These are phyloP conservation scores for Trichoderma pleuroti DNA, from an alignment of 2,329 filamentous ascomycete species.

Conservation along the genomic window DNA sequence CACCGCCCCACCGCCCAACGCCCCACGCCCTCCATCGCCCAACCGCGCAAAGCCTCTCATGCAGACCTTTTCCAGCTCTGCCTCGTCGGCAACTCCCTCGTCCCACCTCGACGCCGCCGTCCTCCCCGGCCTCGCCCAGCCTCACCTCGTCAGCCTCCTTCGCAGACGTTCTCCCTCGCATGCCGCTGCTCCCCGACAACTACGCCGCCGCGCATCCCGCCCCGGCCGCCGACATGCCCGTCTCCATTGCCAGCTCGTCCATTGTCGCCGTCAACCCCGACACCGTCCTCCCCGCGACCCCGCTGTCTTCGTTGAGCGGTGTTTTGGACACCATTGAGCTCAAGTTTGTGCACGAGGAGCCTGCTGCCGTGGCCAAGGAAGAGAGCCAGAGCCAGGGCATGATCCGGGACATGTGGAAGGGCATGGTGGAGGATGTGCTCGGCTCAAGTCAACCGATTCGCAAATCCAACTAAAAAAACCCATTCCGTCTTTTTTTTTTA, in stretches of 20 bases:
- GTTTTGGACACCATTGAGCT: constrained; percentile 56
- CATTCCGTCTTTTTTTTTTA: background rate
- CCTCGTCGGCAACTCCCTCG: constrained; percentile 43
- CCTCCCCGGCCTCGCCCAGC: constrained; percentile 46
- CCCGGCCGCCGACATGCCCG: constrained; percentile 41
- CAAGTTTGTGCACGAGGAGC: constrained; percentile 46
- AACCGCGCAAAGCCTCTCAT: constrained; percentile 54
- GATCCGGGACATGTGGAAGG: constrained; percentile 54
- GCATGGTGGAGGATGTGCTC: constrained; percentile 51
- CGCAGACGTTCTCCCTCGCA: constrained; percentile 40
- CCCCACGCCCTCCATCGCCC: constrained; percentile 43
- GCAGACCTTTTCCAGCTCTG: constrained; percentile 58
- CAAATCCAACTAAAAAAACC: background rate
- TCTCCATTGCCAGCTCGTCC: constrained; percentile 45
- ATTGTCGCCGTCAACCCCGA: constrained; percentile 57
- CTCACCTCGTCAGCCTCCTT: constrained; percentile 32
- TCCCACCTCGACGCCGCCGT: constrained; percentile 51
- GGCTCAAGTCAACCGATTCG: constrained; percentile 25
- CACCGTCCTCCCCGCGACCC: constrained; percentile 46
- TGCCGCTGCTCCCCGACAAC: constrained; percentile 60
- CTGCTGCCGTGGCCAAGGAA: constrained; percentile 24
- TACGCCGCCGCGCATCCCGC: constrained; percentile 44
- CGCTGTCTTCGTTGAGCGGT: constrained; percentile 57
- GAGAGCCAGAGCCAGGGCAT: constrained; percentile 42
- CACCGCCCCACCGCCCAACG: constrained; percentile 48